Conservation (phyloP, 2,329 filamentous ascomycete genomes). For the Lachnum nothofagi region DNA sequence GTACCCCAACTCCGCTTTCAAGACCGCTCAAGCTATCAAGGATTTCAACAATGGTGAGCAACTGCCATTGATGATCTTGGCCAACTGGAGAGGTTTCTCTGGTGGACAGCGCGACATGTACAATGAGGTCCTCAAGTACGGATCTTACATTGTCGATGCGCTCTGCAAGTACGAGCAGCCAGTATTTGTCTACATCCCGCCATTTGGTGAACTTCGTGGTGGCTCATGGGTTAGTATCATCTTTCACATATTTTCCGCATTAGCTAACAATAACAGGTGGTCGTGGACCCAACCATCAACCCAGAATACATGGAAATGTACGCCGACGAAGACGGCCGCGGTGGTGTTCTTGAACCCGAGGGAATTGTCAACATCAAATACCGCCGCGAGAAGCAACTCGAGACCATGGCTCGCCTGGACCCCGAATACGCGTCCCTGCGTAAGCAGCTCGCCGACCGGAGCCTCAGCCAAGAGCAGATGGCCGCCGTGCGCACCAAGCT, state of each 20-base stretch:
- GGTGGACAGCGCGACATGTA: slow-evolving; percentile 99
- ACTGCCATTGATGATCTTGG: slow-evolving; percentile 95
- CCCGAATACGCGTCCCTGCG: slow-evolving; percentile 76
- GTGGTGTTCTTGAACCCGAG: slow-evolving; percentile 95
- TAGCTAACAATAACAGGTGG: slow-evolving; percentile 54
- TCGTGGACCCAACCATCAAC: slow-evolving; percentile 98
- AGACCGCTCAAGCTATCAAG: slow-evolving; percentile 96
- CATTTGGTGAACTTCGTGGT: slow-evolving; percentile 92
- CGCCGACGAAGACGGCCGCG: slow-evolving; percentile 87
- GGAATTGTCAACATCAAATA: slow-evolving; percentile 99
- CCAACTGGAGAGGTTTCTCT: slow-evolving; percentile 99
- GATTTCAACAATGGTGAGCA: slow-evolving; percentile 99
- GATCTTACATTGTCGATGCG: slow-evolving; percentile 97
- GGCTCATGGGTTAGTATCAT: slow-evolving; percentile 72
- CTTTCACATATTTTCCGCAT: slow-evolving; percentile 2
- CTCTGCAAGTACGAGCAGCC: slow-evolving; percentile 98
- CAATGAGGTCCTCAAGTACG: slow-evolving; percentile 99
- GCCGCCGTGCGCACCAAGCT: slow-evolving; percentile 79
- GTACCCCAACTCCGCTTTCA: slow-evolving; percentile 99
- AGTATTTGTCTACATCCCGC: slow-evolving; percentile 98
- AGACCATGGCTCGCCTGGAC: slow-evolving; percentile 94
- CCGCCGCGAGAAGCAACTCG: slow-evolving; percentile 92
- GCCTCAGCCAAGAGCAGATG: slow-evolving; percentile 66
- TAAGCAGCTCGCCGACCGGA: slow-evolving; percentile 63
- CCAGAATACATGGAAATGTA: slow-evolving; percentile 98